Evolutionary conservation across 768 basidiomycete species (phyloP).

Genomic region (Candolleomyces aberdarensis): DNA sequence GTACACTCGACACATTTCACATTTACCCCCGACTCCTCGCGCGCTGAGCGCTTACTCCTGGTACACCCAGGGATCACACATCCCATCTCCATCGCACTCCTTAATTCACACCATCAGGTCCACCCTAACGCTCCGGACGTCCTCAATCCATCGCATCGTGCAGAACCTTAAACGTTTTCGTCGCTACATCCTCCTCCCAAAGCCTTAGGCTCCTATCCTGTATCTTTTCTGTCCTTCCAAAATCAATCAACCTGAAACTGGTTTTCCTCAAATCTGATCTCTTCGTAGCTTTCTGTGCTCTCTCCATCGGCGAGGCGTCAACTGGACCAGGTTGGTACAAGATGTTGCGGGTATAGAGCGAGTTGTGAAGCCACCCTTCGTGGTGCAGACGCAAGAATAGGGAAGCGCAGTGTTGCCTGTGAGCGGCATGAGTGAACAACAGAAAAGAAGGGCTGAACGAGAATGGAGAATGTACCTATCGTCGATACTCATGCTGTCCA

Average conservation of each 20-base stretch:
- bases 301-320: constrained; percentile 9
- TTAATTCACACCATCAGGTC: too few species aligned
- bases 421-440: background rate
- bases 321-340: constrained; percentile 34
- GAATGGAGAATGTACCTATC: constrained; percentile 27
- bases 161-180: background rate
- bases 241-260: constrained; percentile 42
- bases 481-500: constrained; percentile 27
- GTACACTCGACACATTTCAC: too few species aligned
- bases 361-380: constrained; percentile 34
- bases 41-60: too few species aligned
- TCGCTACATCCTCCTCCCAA: background rate
- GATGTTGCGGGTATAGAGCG: constrained; percentile 35
- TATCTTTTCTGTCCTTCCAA: constrained; percentile 23
- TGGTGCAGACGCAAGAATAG: constrained; percentile 34
- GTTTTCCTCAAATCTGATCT: constrained; percentile 4
- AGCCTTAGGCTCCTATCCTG: background rate
- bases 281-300: constrained; percentile 1
- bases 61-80: too few species aligned
- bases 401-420: constrained; percentile 37
- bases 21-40: too few species aligned
- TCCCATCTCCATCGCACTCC: too few species aligned
- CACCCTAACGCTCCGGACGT: too few species aligned
- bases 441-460: too few species aligned
- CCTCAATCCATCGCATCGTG: background rate